These are phyloP conservation scores for Artemisia annua DNA, from an alignment of 129 eudicot genomes.

Conservation along the genomic window DNA sequence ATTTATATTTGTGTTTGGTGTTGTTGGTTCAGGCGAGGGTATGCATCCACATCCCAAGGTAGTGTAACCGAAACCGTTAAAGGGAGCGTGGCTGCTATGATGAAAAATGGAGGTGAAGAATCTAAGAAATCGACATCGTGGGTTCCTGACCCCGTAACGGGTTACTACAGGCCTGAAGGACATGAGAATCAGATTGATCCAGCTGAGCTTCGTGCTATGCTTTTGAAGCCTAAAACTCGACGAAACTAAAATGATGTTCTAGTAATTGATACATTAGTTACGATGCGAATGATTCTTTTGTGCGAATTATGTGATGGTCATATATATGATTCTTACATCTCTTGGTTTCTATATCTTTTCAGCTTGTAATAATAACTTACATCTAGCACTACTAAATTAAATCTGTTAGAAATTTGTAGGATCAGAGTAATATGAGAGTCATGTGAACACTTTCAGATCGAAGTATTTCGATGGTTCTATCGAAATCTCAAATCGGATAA, in stretches of 20 bases:
- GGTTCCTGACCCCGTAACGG: conserved; percentile 90
- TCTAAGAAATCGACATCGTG: conserved; percentile 50
- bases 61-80: conserved; percentile 32
- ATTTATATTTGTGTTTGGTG: no score
- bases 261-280: background rate
- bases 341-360: no score
- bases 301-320: no score
- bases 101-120: conserved; percentile 48
- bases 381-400: no score
- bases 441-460: no score
- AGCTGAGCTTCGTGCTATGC: conserved; percentile 68
- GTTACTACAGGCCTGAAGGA: conserved; percentile 77
- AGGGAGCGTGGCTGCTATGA: conserved; percentile 43
- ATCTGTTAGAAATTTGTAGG: no score
- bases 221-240: conserved; percentile 48
- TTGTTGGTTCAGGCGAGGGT: conserved; percentile 56
- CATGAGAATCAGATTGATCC: conserved; percentile 58
- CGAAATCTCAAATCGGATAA: no score
- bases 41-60: conserved; percentile 53
- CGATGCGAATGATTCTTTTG: background rate
- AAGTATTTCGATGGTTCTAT: no score
- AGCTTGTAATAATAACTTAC: no score
- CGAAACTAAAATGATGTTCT: conserved; percentile 12
- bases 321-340: no score
- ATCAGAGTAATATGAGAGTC: no score